These are phyloP conservation scores for Penicillium sp. DNA, from an alignment of 2,329 filamentous ascomycete genomes.

Conservation along the genomic window DNA sequence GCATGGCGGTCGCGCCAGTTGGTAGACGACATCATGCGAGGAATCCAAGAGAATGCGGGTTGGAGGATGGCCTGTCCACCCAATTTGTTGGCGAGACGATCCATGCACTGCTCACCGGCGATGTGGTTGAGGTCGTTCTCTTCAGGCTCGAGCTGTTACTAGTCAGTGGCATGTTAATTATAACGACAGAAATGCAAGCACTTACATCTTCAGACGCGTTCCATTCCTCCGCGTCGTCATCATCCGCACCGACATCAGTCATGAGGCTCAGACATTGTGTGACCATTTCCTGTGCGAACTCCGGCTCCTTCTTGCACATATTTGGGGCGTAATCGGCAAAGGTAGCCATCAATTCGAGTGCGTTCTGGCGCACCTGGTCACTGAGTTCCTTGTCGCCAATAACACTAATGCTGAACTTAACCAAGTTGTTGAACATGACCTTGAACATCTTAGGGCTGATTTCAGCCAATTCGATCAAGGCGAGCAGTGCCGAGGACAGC, in stretches of 20 bases:
- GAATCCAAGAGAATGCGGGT: conserved; percentile 94
- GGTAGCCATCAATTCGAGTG: conserved; percentile 93
- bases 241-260: conserved; percentile 93
- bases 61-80: conserved; percentile 90
- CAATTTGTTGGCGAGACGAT: conserved; percentile 93
- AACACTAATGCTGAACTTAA: conserved; percentile 88
- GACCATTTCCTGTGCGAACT: conserved; percentile 94
- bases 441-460: conserved; percentile 98
- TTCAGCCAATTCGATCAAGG: conserved; percentile 92
- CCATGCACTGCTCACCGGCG: conserved; percentile 97
- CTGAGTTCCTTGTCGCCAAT: conserved; percentile 94
- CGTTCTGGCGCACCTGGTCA: conserved; percentile 88
- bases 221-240: conserved; percentile 94
- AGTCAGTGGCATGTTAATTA: conserved; percentile 28
- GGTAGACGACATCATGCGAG: conserved; percentile 93
- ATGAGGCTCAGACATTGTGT: conserved; percentile 96
- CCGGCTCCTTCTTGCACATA: conserved; percentile 92
- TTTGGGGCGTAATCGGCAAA: conserved; percentile 93
- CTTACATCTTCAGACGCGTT: conserved; percentile 84
- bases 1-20: conserved; percentile 95
- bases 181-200: conserved; percentile 18
- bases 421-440: conserved; percentile 84
- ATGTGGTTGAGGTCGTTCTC: conserved; percentile 98
- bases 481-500: conserved; percentile 82
- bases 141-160: conserved; percentile 74